phyloP scores from a whole-genome alignment of 73 alveolate species.

The Breviolum minutum region DNA sequence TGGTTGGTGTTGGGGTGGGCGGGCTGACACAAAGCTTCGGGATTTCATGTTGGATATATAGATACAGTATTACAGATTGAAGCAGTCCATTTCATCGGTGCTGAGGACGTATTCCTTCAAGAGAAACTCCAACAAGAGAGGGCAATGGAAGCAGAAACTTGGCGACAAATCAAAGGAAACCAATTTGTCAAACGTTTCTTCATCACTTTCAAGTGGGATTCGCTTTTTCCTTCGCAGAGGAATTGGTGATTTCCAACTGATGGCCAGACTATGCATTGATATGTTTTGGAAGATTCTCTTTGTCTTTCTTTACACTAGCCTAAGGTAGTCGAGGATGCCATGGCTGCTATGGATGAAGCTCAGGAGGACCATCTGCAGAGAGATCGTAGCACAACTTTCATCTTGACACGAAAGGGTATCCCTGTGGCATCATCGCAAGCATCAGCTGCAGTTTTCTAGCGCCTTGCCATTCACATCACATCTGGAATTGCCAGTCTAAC shows the following conservation, averaged over 20 bases:
- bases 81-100: neutral
- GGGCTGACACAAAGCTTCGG: too few species aligned
- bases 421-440: neutral
- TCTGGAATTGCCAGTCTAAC: too few species aligned
- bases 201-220: too few species aligned
- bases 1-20: neutral
- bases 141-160: conserved; percentile 67
- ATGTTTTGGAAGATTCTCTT: neutral
- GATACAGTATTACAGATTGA: neutral
- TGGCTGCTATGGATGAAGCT: conserved; percentile 84
- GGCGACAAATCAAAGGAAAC: neutral
- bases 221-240: too few species aligned
- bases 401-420: neutral
- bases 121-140: conserved; percentile 74
- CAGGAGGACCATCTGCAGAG: conserved; percentile 22
- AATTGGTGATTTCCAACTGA: too few species aligned
- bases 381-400: too few species aligned
- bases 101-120: conserved; percentile 31
- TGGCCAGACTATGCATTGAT: neutral
- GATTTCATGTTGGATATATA: neutral
- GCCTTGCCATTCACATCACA: too few species aligned
- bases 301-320: neutral
- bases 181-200: neutral
- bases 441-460: too few species aligned
- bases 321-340: conserved; percentile 68